These are phyloP conservation scores for Phytopythium helicoides DNA, from an alignment of 352 stramenopile genomes.

Conservation along the genomic window DNA sequence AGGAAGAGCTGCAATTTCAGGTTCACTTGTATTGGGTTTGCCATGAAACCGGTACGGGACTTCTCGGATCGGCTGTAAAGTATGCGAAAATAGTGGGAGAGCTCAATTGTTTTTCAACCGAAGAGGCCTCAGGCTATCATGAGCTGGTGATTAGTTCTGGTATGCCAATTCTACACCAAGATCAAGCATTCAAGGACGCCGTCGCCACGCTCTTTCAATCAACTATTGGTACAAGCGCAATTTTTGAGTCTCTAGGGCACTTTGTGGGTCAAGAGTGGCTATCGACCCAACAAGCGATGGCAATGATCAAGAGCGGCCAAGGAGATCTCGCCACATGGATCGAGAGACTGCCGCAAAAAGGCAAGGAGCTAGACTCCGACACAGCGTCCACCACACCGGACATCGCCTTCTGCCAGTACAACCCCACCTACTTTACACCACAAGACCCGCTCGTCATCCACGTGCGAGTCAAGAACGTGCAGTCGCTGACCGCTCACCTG, in stretches of 20 bases:
- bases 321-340: conserved; percentile 30
- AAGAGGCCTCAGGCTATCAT: too few relatives aligned
- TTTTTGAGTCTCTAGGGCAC: conserved; percentile 12
- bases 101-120: too few relatives aligned
- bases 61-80: too few relatives aligned
- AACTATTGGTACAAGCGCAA: conserved; percentile 8
- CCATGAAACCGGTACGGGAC: too few relatives aligned
- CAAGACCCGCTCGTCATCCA: conserved; percentile 38
- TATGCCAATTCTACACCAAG: conserved; percentile 13
- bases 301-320: conserved; percentile 26
- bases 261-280: conserved; percentile 19
- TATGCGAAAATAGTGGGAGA: too few relatives aligned
- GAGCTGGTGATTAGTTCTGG: too few relatives aligned
- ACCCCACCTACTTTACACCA: conserved; percentile 32
- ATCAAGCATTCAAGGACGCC: conserved; percentile 14
- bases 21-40: too few relatives aligned
- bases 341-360: conserved; percentile 23
- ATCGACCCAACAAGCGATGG: conserved; percentile 16
- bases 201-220: conserved; percentile 21
- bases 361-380: conserved; percentile 12
- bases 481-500: conserved; percentile 49
- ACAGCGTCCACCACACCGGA: conserved; percentile 17
- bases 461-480: conserved; percentile 45
- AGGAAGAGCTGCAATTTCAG: too few relatives aligned
- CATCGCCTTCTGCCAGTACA: conserved; percentile 53